Evolutionary conservation across 2,329 filamentous ascomycete genomes (phyloP).

Genomic region (Cercospora sp.): DNA sequence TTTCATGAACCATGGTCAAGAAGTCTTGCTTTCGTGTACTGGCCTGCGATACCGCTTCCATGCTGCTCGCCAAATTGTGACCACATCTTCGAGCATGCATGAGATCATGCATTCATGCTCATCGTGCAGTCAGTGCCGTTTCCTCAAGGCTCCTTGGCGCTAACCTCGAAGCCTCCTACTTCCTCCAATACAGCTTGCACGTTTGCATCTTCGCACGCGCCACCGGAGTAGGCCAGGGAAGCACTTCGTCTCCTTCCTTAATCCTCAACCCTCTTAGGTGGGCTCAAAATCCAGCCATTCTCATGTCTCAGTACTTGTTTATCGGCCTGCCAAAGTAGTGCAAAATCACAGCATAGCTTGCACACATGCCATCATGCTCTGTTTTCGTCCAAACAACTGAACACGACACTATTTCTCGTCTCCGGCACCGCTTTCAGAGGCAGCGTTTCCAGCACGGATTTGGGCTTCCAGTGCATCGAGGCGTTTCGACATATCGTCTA

Average conservation of each 20-base stretch:
- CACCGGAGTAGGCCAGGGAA: not conserved
- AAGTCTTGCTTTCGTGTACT: not conserved
- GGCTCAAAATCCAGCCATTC: not conserved
- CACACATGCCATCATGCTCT: not conserved
- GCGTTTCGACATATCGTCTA: conserved; percentile 90
- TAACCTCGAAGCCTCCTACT: not conserved
- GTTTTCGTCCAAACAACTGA: not conserved
- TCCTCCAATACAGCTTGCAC: not conserved
- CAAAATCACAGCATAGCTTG: not conserved
- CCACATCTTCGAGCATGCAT: not conserved
- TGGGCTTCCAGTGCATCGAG: conserved; percentile 80
- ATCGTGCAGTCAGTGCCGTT: not conserved
- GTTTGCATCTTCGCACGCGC: not conserved
- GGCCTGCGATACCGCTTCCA: not conserved
- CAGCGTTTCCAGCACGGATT: conserved; percentile 57
- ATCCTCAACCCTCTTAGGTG: not conserved
- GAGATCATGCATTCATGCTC: not conserved
- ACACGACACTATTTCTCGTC: conserved; percentile 8
- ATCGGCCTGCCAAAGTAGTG: not conserved
- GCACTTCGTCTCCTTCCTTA: not conserved
- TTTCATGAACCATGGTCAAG: not conserved
- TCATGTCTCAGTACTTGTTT: not conserved
- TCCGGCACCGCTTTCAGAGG: conserved; percentile 8
- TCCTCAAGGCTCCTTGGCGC: not conserved
- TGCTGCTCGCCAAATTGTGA: not conserved